These are phyloP conservation scores for Sequoiadendron giganteum DNA, from an alignment of 75 land plant species.

Conservation along the genomic window DNA sequence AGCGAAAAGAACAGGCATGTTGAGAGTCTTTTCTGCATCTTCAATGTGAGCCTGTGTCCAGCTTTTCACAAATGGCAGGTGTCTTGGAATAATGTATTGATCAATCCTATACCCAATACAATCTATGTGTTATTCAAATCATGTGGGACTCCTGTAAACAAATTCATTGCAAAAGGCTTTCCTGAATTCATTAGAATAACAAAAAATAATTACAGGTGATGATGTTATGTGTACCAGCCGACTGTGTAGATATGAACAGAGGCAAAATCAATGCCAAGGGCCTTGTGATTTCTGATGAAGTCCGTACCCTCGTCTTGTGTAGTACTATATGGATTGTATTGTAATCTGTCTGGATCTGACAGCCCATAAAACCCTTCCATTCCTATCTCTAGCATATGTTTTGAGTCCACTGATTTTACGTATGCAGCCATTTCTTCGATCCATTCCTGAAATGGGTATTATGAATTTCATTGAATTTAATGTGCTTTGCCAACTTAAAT, in stretches of 20 bases:
- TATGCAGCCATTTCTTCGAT: conserved; percentile 82
- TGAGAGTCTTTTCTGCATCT: conserved; percentile 52
- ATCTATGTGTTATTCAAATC: neutral
- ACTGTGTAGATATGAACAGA: conserved; percentile 67
- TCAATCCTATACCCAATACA: neutral
- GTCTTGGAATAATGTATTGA: conserved; percentile 14
- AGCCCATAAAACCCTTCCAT: conserved; percentile 78
- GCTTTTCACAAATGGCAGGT: conserved; percentile 50
- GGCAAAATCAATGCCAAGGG: conserved; percentile 51
- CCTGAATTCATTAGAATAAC: no score
- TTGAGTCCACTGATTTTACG: conserved; percentile 75
- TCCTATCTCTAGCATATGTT: conserved; percentile 70
- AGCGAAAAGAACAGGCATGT: conserved; percentile 79
- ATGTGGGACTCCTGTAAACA: neutral
- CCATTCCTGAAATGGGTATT: conserved; percentile 54
- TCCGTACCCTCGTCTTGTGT: conserved; percentile 54
- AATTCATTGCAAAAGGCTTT: neutral
- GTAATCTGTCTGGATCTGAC: conserved; percentile 22
- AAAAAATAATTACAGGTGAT: neutral
- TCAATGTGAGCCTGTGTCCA: conserved; percentile 83
- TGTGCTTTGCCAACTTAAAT: neutral
- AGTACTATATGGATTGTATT: conserved; percentile 38
- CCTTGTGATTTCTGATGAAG: conserved; percentile 39
- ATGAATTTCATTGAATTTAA: neutral
- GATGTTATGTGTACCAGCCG: conserved; percentile 41